phyloP scores from a whole-genome alignment of 371 early-diverging fungal genomes.

The Quaeritorhiza haematococci region DNA sequence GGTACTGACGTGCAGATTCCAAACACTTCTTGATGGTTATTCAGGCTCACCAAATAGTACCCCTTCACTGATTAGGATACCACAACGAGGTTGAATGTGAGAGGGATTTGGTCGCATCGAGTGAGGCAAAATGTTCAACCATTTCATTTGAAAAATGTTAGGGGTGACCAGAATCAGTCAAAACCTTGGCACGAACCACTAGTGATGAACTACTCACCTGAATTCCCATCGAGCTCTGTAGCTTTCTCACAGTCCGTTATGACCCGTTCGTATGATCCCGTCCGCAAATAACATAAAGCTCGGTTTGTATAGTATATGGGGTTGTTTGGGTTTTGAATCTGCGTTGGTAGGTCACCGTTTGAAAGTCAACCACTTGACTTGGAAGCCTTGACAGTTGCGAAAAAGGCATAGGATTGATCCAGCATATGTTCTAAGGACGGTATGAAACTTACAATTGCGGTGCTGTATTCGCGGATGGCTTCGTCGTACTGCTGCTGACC shows the following conservation, averaged over 20 bases:
- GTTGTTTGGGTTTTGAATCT: slow-evolving; percentile 62
- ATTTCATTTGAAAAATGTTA: too few relatives aligned
- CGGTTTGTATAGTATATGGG: slow-evolving; percentile 74
- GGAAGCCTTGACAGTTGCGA: neutral
- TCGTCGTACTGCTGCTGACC: slow-evolving; percentile 51
- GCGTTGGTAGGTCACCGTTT: neutral
- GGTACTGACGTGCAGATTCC: slow-evolving; percentile 16
- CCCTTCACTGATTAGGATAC: slow-evolving; percentile 51
- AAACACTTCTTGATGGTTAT: slow-evolving; percentile 8
- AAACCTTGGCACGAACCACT: neutral
- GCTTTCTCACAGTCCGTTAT: slow-evolving; percentile 64
- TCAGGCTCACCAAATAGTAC: slow-evolving; percentile 51
- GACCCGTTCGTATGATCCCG: slow-evolving; percentile 53
- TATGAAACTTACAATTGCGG: slow-evolving; percentile 58
- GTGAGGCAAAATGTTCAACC: too few relatives aligned
- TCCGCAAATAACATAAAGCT: slow-evolving; percentile 66
- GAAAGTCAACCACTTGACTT: neutral
- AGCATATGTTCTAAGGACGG: neutral
- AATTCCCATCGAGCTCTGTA: slow-evolving; percentile 61
- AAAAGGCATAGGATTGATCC: neutral
- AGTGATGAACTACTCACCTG: slow-evolving; percentile 38
- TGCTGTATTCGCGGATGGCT: slow-evolving; percentile 69
- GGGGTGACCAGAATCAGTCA: too few relatives aligned
- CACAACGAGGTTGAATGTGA: neutral
- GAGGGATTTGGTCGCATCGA: neutral